Conservation (phyloP, 495 filamentous ascomycete genomes). For the Poronia punctata region DNA sequence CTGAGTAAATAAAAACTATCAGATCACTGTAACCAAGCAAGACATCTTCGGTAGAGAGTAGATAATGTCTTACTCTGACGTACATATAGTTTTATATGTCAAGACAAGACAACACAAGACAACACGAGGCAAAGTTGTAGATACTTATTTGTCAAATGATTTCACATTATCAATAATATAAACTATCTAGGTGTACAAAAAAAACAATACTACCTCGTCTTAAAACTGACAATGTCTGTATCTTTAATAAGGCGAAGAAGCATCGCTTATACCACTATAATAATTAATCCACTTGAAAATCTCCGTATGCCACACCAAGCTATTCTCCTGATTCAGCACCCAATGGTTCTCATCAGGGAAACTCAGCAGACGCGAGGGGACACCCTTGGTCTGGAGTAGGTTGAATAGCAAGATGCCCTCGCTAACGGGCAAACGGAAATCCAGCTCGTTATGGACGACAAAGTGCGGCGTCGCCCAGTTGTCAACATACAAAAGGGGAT, state of each 20-base stretch:
- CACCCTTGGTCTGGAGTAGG: conserved; percentile 56
- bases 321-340: conserved; percentile 71
- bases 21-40: too few species aligned
- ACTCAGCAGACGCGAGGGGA: conserved; percentile 53
- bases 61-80: too few species aligned
- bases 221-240: too few species aligned
- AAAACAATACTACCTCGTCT: too few species aligned
- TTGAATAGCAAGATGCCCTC: conserved; percentile 72
- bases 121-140: too few species aligned
- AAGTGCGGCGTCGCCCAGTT: conserved; percentile 64
- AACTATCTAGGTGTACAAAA: too few species aligned
- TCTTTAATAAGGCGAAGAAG: conserved; percentile 24
- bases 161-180: too few species aligned
- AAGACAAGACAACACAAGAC: too few species aligned
- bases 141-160: too few species aligned
- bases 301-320: conserved; percentile 63
- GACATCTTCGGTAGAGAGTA: too few species aligned
- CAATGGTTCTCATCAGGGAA: conserved; percentile 58
- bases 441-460: conserved; percentile 67
- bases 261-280: conserved; percentile 44
- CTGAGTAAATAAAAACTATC: too few species aligned
- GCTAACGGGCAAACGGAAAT: conserved; percentile 62
- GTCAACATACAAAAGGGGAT: conserved; percentile 53
- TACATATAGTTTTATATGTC: too few species aligned
- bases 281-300: conserved; percentile 74